Base-by-base conservation (phyloP, 495 filamentous ascomycete genomes). In the Podospora australis region DNA sequence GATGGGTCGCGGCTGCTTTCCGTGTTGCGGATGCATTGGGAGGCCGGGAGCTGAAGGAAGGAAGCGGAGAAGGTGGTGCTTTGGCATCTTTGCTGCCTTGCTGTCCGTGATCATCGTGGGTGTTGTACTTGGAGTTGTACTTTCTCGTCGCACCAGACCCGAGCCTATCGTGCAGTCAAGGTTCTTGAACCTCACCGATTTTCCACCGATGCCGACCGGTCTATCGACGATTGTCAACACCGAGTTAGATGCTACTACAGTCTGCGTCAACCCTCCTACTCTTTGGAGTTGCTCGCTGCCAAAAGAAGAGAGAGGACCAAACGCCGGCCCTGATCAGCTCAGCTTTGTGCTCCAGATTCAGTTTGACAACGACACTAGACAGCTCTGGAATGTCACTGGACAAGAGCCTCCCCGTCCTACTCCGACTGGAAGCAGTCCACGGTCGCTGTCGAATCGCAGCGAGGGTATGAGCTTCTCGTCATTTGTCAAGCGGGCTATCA, bases 281-380 rank as follows among this genome's bases (percentile, higher is more conserved):
- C 62, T 90, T 34, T 96, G 90, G 90, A 89, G 81, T 58, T 96
- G 90, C 57, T 76, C 79, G 8, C 54, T 92, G 9, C 90, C 90
- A 7, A 86, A 88, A 56, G 86, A 87, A 56, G 59, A 86, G 35
- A 83, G 88, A 29, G 63, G 70, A 6, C 69, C 68, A 6, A 78
- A 80, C 36, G 63, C 73, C 7, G 59, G 65, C 14, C 70, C 81
- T 1, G 70, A 80, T 56, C 75, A 87, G 54, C 88, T 88, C 2
- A 86, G 83, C 41, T 91, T 95, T 59, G 70, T 85, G 20, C 64
- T 95, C 25, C 75, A 91, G 52, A 90, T 96, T 44, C 75, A 80
- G 8, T 94, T 84, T 58, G 79, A 82, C 56, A 92, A 92, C 58
- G 82, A 78, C 32, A 85, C 77, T 6, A 70, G 73, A 26, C 50